Conservation (phyloP, 176 grass and related monocot genomes). For the Oryza punctata region DNA sequence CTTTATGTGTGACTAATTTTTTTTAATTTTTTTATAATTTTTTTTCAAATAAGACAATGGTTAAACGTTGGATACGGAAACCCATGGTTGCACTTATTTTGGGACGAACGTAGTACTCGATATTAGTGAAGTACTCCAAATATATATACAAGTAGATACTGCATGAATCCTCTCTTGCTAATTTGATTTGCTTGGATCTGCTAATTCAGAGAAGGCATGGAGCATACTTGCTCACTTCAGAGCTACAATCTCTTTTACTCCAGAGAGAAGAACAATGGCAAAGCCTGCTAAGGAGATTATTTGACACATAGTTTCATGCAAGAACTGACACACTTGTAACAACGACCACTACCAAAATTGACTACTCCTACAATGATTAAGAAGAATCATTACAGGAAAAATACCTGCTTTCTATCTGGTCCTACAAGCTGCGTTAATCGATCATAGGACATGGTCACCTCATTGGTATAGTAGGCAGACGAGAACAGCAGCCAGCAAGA, state of each 20-base stretch:
- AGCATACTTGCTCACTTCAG: not conserved
- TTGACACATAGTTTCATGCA: not conserved
- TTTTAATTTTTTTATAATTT: too few species aligned
- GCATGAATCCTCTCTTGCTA: not conserved
- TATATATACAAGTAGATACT: not conserved
- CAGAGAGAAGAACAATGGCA: not conserved
- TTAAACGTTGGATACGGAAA: too few species aligned
- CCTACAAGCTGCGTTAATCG: not conserved
- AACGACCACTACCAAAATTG: not conserved
- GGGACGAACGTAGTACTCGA: too few species aligned
- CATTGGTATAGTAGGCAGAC: slow-evolving; percentile 33
- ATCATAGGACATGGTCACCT: not conserved
- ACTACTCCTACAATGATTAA: not conserved
- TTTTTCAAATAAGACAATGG: too few species aligned
- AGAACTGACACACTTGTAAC: not conserved
- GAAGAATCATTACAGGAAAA: not conserved
- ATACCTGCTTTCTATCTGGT: not conserved
- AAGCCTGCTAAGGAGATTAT: not conserved
- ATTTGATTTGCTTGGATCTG: not conserved
- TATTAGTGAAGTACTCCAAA: not conserved
- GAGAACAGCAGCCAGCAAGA: slow-evolving; percentile 43
- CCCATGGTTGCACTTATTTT: too few species aligned
- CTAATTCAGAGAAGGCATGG: not conserved
- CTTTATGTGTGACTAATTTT: too few species aligned
- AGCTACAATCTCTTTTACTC: not conserved